Evolutionary conservation across 2,329 filamentous ascomycete species (phyloP).

Genomic region (Fusarium oxysporum): DNA sequence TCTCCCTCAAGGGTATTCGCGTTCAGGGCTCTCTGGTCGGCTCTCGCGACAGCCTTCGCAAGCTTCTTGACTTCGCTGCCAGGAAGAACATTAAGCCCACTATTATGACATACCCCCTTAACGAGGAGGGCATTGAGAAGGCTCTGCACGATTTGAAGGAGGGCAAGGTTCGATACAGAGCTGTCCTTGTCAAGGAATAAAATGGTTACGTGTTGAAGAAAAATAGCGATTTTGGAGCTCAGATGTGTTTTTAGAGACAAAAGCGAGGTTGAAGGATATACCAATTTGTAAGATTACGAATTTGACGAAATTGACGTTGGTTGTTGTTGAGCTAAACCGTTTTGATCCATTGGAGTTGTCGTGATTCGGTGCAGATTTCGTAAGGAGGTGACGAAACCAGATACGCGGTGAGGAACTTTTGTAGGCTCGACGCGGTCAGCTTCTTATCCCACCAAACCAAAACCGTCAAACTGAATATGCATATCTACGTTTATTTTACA

Average conservation of each 20-base stretch:
- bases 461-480: neutral
- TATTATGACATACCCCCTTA: slow-evolving; percentile 46
- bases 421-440: neutral
- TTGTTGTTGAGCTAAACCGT: neutral
- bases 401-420: neutral
- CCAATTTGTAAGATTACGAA: neutral
- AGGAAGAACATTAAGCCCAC: slow-evolving; percentile 44
- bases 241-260: neutral
- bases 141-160: slow-evolving; percentile 51
- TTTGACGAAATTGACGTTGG: neutral
- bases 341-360: neutral
- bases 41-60: slow-evolving; percentile 24
- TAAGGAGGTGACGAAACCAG: neutral
- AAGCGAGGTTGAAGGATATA: neutral
- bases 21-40: slow-evolving; percentile 23
- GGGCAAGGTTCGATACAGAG: slow-evolving; percentile 48
- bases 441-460: neutral
- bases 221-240: neutral
- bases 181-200: slow-evolving; percentile 45
- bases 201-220: neutral
- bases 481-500: neutral
- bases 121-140: slow-evolving; percentile 49
- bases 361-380: neutral
- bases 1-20: slow-evolving; percentile 32
- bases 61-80: slow-evolving; percentile 46